A percentile compares a stretch with the other conserved stretches of the same genome.
Evolutionary conservation across 2,329 filamentous ascomycete species (phyloP).

Genomic region (Aspergillus latus): DNA sequence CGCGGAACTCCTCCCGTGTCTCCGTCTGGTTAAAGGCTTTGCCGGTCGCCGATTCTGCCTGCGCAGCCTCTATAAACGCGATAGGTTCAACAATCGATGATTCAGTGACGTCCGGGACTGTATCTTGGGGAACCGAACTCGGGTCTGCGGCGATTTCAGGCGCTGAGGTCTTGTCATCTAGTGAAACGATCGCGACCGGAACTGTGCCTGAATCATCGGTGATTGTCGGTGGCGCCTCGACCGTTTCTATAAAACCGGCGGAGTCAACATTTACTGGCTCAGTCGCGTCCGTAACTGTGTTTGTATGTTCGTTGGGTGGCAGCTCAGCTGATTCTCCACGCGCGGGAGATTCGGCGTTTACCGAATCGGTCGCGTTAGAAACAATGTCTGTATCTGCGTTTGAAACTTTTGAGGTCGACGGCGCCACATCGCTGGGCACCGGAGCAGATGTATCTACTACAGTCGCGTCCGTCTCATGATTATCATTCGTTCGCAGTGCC

Average conservation of each 20-base stretch:
- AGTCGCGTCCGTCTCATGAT: slow-evolving; percentile 20
- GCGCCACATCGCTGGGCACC: not conserved
- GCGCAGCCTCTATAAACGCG: not conserved
- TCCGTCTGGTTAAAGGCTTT: slow-evolving; percentile 1
- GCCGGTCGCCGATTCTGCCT: not conserved
- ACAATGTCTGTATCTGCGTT: not conserved
- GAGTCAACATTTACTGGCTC: too few relatives aligned
- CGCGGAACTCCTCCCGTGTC: slow-evolving; percentile 4
- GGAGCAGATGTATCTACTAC: slow-evolving; percentile 3
- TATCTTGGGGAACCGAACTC: not conserved
- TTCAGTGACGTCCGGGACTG: not conserved
- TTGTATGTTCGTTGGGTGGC: not conserved
- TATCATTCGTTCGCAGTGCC: slow-evolving; percentile 49
- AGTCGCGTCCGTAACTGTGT: not conserved
- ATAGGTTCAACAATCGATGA: not conserved
- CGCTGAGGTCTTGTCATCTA: too few relatives aligned
- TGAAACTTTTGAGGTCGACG: not conserved
- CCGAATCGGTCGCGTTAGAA: not conserved
- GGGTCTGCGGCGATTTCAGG: too few relatives aligned
- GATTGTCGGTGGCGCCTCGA: too few relatives aligned
- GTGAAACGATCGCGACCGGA: too few relatives aligned
- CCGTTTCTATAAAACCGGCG: too few relatives aligned
- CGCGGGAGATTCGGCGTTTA: not conserved
- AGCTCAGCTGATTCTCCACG: not conserved
- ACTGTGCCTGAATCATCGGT: too few relatives aligned